Percentiles rank a stretch among this genome's conserved stretches.
Conservation (phyloP, 116 monocot species). For the Cymodocea nodosa region DNA sequence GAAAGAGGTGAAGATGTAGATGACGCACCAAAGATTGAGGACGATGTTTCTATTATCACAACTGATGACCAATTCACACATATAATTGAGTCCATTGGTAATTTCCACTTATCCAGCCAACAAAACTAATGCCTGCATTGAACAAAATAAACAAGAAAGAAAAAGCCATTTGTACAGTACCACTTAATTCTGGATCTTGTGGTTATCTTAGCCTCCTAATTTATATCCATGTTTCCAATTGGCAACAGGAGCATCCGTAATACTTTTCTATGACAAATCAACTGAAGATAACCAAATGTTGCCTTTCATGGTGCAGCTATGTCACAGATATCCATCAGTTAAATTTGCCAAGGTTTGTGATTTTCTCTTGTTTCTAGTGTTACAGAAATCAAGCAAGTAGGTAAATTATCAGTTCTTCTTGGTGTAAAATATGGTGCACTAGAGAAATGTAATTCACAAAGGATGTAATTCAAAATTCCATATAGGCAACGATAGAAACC, state of each 20-base stretch:
- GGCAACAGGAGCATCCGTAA: slow-evolving; percentile 13
- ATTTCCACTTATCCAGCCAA: not conserved
- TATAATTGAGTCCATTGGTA: slow-evolving; percentile 10
- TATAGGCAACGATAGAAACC: no score
- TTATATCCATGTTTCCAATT: no score
- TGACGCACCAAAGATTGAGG: not conserved
- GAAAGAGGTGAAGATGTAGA: not conserved
- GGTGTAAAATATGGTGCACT: no score
- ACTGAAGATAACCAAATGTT: slow-evolving; percentile 12
- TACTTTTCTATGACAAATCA: slow-evolving; percentile 11
- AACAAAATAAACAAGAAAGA: not conserved
- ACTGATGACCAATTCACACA: slow-evolving; percentile 6
- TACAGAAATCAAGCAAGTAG: not conserved
- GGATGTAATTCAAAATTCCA: no score
- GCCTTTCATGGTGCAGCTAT: slow-evolving; percentile 16
- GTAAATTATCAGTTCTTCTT: no score
- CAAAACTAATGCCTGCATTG: not conserved
- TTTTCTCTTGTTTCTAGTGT: not conserved
- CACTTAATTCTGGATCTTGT: no score
- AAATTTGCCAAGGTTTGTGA: slow-evolving; percentile 31
- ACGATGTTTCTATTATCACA: not conserved
- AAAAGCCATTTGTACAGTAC: not conserved
- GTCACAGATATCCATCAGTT: slow-evolving; percentile 17
- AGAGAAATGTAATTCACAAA: no score
- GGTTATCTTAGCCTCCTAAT: not conserved